Evolutionary conservation across 257 asterid genomes (phyloP).

Genomic region (Solanum rostratum): DNA sequence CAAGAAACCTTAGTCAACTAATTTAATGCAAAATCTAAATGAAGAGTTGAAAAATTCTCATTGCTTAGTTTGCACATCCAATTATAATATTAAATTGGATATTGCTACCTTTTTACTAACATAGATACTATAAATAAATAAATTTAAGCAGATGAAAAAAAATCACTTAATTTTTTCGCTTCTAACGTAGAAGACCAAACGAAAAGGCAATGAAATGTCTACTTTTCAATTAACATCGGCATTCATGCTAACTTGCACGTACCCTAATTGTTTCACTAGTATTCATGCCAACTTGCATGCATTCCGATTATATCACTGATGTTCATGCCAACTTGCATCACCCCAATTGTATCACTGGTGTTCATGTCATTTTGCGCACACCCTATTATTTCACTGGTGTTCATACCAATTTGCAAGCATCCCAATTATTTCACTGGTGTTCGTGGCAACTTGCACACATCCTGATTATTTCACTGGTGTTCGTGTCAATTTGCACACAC

Average conservation of each 20-base stretch:
- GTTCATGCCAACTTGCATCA: not conserved
- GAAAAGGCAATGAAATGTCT: not conserved
- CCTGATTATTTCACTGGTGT: not conserved
- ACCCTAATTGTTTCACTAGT: not conserved
- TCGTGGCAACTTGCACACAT: too few species aligned
- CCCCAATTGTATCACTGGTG: not conserved
- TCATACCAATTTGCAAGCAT: too few species aligned
- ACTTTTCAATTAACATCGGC: too few species aligned
- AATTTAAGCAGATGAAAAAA: too few species aligned
- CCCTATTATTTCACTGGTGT: too few species aligned
- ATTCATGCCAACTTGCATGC: not conserved
- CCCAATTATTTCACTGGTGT: too few species aligned
- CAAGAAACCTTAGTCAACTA: not conserved
- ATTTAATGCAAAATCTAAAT: not conserved
- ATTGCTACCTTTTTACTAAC: not conserved
- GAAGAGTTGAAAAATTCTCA: not conserved
- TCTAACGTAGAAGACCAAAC: too few species aligned
- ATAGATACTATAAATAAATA: too few species aligned
- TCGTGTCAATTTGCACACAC: not conserved
- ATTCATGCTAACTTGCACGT: not conserved
- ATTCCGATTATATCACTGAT: not conserved
- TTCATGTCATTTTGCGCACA: too few species aligned
- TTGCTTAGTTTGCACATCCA: not conserved
- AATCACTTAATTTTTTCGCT: not conserved
- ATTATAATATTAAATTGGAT: not conserved